phyloP scores from a whole-genome alignment of 208 protist species.

The Tritrichomonas foetus region DNA sequence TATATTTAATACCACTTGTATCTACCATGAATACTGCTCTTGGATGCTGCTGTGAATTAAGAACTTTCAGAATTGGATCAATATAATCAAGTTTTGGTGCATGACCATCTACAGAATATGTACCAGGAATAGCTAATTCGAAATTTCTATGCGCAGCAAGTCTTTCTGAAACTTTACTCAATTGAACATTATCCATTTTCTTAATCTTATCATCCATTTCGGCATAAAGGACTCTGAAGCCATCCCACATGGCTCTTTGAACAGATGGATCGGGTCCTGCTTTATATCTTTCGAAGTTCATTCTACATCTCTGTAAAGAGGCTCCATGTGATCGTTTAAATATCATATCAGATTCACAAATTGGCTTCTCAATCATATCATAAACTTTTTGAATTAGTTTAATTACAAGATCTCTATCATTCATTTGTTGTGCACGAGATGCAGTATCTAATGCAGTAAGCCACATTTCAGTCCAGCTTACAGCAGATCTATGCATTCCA shows the following conservation, averaged over 20 bases:
- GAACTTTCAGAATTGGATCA: neutral
- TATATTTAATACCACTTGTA: neutral
- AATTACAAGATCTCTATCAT: neutral
- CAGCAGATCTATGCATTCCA: slow-evolving; percentile 9
- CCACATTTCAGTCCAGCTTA: neutral
- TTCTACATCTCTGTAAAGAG: neutral
- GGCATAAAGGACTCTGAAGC: neutral
- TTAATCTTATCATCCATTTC: neutral
- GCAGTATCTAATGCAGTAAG: neutral
- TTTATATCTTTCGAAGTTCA: neutral
- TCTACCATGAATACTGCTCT: neutral
- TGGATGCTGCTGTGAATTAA: slow-evolving; percentile 13
- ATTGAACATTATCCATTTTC: neutral
- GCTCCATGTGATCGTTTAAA: neutral
- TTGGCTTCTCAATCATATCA: neutral
- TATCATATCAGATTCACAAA: neutral
- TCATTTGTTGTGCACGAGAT: neutral
- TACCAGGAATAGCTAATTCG: neutral
- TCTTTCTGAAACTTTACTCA: neutral
- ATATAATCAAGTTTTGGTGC: neutral
- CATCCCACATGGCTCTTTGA: neutral
- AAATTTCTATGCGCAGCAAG: neutral
- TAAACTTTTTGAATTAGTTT: neutral
- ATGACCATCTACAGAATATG: neutral
- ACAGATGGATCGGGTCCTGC: no score